Evolutionary conservation across 306 rosid species (phyloP).

Genomic region (Comarum palustre): DNA sequence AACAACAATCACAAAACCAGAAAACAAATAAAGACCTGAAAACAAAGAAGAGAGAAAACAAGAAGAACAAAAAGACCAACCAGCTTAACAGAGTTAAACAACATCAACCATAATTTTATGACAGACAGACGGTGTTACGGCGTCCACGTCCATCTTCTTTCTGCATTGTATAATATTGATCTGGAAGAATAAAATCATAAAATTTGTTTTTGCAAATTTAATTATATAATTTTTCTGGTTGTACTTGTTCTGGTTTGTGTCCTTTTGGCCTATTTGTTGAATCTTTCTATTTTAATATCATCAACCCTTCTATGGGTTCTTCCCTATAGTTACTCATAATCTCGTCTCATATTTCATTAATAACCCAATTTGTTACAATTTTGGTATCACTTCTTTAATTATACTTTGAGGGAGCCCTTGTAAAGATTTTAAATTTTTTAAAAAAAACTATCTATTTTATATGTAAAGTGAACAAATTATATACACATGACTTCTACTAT

Average conservation of each 20-base stretch:
- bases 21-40: neutral
- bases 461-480: too few species aligned
- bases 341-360: neutral
- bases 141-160: constrained; percentile 43
- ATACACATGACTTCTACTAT: too few species aligned
- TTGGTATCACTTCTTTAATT: neutral
- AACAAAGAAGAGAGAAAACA: neutral
- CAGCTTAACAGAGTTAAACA: constrained; percentile 3
- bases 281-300: constrained; percentile 8
- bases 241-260: constrained; percentile 7
- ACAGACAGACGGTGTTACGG: constrained; percentile 45
- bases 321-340: too few species aligned
- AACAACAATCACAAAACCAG: constrained; percentile 12
- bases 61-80: constrained; percentile 13
- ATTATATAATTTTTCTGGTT: neutral
- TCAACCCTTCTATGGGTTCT: neutral
- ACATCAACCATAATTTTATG: neutral
- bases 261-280: constrained; percentile 4
- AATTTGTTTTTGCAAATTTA: neutral
- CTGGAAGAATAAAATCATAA: neutral
- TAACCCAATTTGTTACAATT: neutral
- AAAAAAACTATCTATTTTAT: too few species aligned
- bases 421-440: too few species aligned
- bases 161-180: neutral
- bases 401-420: too few species aligned